Evolutionary conservation across 1,284 basidiomycete species (phyloP), one percentile per base, ranked within the genome.

Genomic region (Boletus sp.): DNA sequence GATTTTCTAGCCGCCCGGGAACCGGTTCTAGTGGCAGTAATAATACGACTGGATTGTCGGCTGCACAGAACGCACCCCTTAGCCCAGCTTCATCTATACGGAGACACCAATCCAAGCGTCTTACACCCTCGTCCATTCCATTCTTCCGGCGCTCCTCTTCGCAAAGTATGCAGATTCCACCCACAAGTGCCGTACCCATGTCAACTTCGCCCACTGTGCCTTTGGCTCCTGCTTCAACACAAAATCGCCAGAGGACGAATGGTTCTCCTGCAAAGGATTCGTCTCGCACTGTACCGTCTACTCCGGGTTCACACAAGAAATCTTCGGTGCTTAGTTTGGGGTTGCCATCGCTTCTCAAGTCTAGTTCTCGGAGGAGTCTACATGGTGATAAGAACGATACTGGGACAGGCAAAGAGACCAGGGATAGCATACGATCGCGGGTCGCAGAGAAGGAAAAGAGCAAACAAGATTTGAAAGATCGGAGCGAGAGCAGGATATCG

Each of bases 81-180:
- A 88, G 84, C 57, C 85, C 86, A 23, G 72, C 80, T 16, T 75
- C 81, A 12, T 87, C 83, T 17, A 63, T 83, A 38, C 78, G 81
- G 45, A 78, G 83, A 37, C 77, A 78, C 35, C 79, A 81, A 43
- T 83, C 81, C 12, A 89, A 83, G 62, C 81, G 93, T 41, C 80
- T 94, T 41, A 95, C 94, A 0, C 94, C 94, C 0, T 94, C 91
- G 13, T 90, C 91, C 8, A 96, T 97, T 54, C 94, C 94, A 1
- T 97, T 97, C 71, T 96, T 96, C 75, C 81, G 92, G 34, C 86
- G 94, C 16, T 90, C 91, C 2, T 93, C 92, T 16, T 94, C 91
- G 1, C 88, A 92, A 57, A 92, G 90, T 2, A 84, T 90, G 72
- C 84, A 89, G 54, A 64, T 77, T 41, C 77, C 74, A 41, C 69